Percentiles rank a stretch among this genome's conserved stretches.
phyloP scores from a whole-genome alignment of 176 grass and related monocot species.

The Musa schizocarpa region DNA sequence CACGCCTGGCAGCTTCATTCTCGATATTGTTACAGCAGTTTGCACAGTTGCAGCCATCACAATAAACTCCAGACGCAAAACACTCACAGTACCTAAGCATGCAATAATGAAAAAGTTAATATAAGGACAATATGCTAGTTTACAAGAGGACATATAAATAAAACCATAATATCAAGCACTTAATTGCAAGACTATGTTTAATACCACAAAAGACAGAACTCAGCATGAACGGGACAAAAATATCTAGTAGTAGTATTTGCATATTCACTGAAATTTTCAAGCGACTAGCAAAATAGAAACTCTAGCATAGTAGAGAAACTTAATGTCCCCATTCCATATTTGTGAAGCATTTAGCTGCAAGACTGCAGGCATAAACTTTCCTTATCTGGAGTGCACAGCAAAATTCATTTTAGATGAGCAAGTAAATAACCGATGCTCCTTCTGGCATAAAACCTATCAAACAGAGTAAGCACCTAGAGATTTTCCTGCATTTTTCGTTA shows the following conservation, averaged over 20 bases:
- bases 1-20: slow-evolving; percentile 69
- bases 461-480: neutral
- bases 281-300: neutral
- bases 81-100: slow-evolving; percentile 80
- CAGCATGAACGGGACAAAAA: neutral
- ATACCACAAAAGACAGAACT: neutral
- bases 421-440: neutral
- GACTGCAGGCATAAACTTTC: neutral
- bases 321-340: neutral
- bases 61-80: slow-evolving; percentile 76
- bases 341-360: neutral
- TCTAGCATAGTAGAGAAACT: neutral
- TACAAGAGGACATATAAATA: neutral
- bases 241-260: neutral
- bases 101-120: slow-evolving; percentile 8
- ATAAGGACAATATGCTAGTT: neutral
- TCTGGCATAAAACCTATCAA: neutral
- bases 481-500: neutral
- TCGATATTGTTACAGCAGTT: slow-evolving; percentile 89
- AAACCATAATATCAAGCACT: neutral
- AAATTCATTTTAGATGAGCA: neutral
- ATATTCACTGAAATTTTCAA: neutral
- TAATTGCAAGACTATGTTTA: neutral
- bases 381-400: neutral
- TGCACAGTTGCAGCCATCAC: slow-evolving; percentile 83